Conservation (phyloP, 805 yeast species). For the Metschnikowia colocasiae region DNA sequence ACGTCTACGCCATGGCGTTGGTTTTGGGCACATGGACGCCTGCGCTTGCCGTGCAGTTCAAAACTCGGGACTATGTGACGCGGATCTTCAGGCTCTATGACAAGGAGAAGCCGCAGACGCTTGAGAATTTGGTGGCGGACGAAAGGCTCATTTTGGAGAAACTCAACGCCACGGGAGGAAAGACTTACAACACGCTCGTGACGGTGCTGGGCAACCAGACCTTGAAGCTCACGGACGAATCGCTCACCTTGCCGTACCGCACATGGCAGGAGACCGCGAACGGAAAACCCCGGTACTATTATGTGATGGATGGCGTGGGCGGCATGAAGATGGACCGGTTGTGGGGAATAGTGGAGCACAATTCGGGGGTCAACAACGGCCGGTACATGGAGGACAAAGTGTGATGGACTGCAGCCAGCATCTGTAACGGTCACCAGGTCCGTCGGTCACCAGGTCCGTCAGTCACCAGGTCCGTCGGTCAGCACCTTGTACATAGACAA, state of each 20-base stretch:
- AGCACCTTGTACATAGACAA: too few relatives aligned
- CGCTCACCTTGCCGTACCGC: slow-evolving; percentile 25
- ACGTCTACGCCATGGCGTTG: slow-evolving; percentile 43
- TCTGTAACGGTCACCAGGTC: too few relatives aligned
- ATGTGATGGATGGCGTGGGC: slow-evolving; percentile 70
- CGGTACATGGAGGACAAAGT: slow-evolving; percentile 32
- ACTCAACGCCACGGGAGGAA: slow-evolving; percentile 62
- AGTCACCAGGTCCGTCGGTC: too few relatives aligned
- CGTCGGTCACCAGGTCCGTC: too few relatives aligned
- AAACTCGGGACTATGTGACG: slow-evolving; percentile 64
- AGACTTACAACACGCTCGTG: slow-evolving; percentile 59
- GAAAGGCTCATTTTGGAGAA: slow-evolving; percentile 69
- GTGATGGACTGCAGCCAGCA: background rate
- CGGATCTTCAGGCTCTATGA: slow-evolving; percentile 69
- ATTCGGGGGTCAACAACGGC: slow-evolving; percentile 66
- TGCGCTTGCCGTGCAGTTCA: slow-evolving; percentile 43
- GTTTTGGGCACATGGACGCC: slow-evolving; percentile 56
- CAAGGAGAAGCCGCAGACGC: slow-evolving; percentile 57
- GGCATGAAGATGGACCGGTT: slow-evolving; percentile 80
- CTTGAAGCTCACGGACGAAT: slow-evolving; percentile 30
- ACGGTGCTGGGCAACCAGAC: slow-evolving; percentile 34
- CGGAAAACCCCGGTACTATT: slow-evolving; percentile 40
- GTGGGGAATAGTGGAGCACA: slow-evolving; percentile 76
- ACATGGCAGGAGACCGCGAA: slow-evolving; percentile 39
- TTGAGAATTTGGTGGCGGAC: slow-evolving; percentile 55